Evolutionary conservation across 2,329 filamentous ascomycete genomes (phyloP).

Genomic region (Aspergillus felis): DNA sequence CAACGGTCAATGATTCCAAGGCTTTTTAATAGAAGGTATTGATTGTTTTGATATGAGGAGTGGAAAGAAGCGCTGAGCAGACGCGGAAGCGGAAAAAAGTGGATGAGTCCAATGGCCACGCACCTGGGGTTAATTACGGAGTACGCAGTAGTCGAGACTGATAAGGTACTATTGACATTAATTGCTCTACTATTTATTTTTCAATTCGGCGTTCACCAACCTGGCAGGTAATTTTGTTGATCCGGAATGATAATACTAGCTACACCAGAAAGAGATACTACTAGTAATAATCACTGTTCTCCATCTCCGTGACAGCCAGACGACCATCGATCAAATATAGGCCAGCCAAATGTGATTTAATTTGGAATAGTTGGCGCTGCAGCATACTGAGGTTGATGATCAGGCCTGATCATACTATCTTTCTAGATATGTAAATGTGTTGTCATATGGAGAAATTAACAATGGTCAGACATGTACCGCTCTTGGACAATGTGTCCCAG

Average conservation of each 20-base stretch:
- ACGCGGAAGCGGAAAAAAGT: not conserved
- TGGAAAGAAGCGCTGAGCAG: not conserved
- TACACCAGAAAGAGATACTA: no score
- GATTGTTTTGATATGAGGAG: not conserved
- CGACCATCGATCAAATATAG: no score
- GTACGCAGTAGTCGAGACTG: not conserved
- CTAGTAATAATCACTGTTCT: no score
- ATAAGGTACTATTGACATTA: not conserved
- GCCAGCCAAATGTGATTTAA: no score
- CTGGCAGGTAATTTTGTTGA: not conserved
- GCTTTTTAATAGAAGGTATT: not conserved
- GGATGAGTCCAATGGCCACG: not conserved
- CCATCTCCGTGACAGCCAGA: no score
- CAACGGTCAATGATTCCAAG: not conserved
- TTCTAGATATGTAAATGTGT: not conserved
- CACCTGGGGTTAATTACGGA: not conserved
- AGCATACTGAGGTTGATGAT: no score
- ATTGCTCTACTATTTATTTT: not conserved
- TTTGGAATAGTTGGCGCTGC: no score
- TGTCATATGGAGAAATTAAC: not conserved
- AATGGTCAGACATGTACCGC: not conserved
- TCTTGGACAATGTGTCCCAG: not conserved
- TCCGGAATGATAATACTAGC: no score
- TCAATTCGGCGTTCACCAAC: not conserved
- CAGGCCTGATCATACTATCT: no score